Percentiles rank a stretch among this genome's conserved stretches.
These are phyloP conservation scores for Zygosaccharomyces bisporus DNA, from an alignment of 805 yeast genomes.

Conservation along the genomic window DNA sequence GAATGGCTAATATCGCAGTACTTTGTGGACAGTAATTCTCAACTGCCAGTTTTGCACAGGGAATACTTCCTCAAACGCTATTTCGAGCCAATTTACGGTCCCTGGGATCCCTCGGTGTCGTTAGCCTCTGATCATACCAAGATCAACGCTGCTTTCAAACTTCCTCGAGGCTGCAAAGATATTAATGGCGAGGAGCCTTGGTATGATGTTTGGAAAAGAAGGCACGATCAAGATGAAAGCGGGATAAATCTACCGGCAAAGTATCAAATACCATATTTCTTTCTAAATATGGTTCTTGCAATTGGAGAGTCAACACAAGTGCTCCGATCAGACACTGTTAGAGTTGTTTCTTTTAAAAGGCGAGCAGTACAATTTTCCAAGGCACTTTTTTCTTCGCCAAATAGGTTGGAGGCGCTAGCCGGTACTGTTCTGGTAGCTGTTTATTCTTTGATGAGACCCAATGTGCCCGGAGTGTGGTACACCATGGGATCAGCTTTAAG, in stretches of 20 bases:
- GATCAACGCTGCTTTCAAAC: conserved; percentile 39
- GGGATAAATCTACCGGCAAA: conserved; percentile 45
- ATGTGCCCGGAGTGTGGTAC: conserved; percentile 92
- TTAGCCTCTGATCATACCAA: conserved; percentile 57
- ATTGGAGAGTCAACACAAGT: conserved; percentile 74
- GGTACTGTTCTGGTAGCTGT: conserved; percentile 64
- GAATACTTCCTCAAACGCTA: conserved; percentile 64
- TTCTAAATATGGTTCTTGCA: conserved; percentile 74
- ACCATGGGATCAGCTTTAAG: conserved; percentile 76
- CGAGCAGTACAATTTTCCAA: conserved; percentile 62
- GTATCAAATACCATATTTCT: conserved; percentile 57
- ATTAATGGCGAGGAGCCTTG: conserved; percentile 15
- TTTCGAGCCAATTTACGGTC: conserved; percentile 80
- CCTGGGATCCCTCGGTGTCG: conserved; percentile 47
- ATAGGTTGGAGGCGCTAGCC: conserved; percentile 68
- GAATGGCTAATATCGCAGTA: conserved; percentile 58
- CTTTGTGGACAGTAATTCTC: conserved; percentile 79
- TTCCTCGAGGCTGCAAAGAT: conserved; percentile 19
- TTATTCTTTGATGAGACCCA: conserved; percentile 83
- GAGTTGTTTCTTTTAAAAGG: conserved; percentile 65
- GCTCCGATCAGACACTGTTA: conserved; percentile 58
- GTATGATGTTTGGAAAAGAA: conserved; percentile 43
- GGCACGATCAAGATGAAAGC: conserved; percentile 30
- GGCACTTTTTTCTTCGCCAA: conserved; percentile 50
- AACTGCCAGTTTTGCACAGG: conserved; percentile 78